Evolutionary conservation across 345 rosid genomes (phyloP).

Genomic region (Aquilaria yunnanensis): DNA sequence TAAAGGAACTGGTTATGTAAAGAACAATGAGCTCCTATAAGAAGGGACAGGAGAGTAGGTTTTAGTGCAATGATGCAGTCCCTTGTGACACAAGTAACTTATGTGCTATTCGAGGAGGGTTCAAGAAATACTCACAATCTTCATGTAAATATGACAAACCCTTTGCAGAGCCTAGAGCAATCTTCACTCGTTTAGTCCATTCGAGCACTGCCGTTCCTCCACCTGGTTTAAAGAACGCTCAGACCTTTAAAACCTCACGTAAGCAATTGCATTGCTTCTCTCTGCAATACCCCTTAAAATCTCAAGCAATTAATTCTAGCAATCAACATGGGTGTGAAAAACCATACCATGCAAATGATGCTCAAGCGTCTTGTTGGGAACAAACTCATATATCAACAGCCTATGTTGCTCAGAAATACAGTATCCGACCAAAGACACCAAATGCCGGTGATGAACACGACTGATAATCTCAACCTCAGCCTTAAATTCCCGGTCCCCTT

Average conservation of each 20-base stretch:
- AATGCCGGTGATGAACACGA: slow-evolving; percentile 90
- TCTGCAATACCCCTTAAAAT: no score
- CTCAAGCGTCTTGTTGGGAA: slow-evolving; percentile 87
- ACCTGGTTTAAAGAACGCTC: slow-evolving; percentile 22
- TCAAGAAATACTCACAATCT: slow-evolving; percentile 62
- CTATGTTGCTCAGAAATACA: slow-evolving; percentile 59
- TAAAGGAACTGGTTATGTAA: no score
- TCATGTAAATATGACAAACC: slow-evolving; percentile 97
- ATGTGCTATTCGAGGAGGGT: background rate
- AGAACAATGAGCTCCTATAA: no score
- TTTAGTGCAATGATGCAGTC: no score
- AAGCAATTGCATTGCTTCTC: background rate
- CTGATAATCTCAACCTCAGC: slow-evolving; percentile 96
- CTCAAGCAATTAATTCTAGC: background rate
- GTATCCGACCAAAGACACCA: slow-evolving; percentile 91
- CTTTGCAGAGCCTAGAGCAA: slow-evolving; percentile 93
- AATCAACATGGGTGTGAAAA: background rate
- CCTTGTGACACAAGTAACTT: background rate
- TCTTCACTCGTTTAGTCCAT: slow-evolving; percentile 80
- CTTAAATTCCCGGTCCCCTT: slow-evolving; percentile 92
- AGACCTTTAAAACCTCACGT: background rate
- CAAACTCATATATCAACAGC: slow-evolving; percentile 83
- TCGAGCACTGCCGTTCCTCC: slow-evolving; percentile 56
- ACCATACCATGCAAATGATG: slow-evolving; percentile 84
- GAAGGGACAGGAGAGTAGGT: no score